Percentiles rank a stretch among this genome's conserved stretches.
Conservation (phyloP, 1,284 basidiomycete genomes). For the Cutaneotrichosporon daszewskae region DNA sequence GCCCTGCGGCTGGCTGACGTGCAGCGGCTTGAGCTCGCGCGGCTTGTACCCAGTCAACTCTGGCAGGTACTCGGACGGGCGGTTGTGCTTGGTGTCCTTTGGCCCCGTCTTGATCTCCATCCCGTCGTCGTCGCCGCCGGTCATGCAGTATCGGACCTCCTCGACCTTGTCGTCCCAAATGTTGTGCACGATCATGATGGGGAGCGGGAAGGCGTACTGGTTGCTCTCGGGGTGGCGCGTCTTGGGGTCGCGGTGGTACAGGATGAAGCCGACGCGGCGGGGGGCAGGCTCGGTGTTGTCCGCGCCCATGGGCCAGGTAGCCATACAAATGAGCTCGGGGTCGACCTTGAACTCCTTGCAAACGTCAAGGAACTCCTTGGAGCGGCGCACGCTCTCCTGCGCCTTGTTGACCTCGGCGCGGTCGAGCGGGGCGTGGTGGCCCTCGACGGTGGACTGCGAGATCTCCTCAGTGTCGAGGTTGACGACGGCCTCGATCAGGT, state of each 20-base stretch:
- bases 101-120: too few species aligned
- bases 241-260: neutral
- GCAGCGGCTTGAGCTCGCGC: slow-evolving; percentile 3
- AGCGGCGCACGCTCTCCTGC: neutral
- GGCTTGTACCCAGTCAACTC: neutral
- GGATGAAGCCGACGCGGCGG: slow-evolving; percentile 1
- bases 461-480: slow-evolving; percentile 1
- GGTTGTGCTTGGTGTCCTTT: neutral
- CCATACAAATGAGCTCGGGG: neutral
- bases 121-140: slow-evolving; percentile 2
- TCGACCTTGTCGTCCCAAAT: slow-evolving; percentile 1
- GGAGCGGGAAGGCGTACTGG: slow-evolving; percentile 4
- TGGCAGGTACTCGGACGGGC: neutral
- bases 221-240: slow-evolving; percentile 2
- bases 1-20: slow-evolving; percentile 1
- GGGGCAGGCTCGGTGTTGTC: neutral
- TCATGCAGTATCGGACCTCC: slow-evolving; percentile 1
- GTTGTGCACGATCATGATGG: neutral
- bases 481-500: neutral
- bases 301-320: slow-evolving; percentile 2
- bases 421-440: neutral
- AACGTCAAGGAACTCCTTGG: neutral
- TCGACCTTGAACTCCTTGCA: neutral
- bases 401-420: neutral
- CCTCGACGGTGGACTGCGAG: neutral